These are phyloP conservation scores for Sordariomycetes sp. DNA, from an alignment of 2,329 filamentous ascomycete species.

Conservation along the genomic window DNA sequence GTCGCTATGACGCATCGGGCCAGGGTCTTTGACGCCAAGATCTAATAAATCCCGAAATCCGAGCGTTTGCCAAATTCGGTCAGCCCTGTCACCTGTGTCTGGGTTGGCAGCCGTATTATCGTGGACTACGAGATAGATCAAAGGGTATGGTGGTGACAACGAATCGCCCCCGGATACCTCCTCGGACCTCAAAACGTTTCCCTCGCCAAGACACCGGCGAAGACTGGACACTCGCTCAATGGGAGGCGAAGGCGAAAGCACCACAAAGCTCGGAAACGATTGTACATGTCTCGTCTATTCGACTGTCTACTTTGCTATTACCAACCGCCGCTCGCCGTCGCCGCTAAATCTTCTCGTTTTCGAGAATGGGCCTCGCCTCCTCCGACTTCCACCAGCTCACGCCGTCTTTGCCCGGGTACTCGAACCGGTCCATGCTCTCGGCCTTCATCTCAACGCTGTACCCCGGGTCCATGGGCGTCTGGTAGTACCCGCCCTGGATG, in stretches of 20 bases:
- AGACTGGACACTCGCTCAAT: neutral
- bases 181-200: no score
- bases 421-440: constrained; percentile 71
- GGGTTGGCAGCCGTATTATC: no score
- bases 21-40: no score
- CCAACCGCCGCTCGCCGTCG: neutral
- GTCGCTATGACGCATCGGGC: no score
- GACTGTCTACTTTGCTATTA: neutral
- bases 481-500: constrained; percentile 79
- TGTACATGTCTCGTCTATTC: neutral
- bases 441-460: constrained; percentile 93
- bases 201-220: no score
- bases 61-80: no score
- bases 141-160: no score
- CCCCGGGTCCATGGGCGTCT: constrained; percentile 70
- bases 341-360: constrained; percentile 42
- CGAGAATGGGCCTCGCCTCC: constrained; percentile 65
- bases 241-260: neutral
- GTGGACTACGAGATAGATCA: no score
- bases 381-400: constrained; percentile 81
- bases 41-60: no score
- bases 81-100: no score
- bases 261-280: neutral
- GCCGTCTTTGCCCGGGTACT: constrained; percentile 65
- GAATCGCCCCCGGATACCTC: no score